A percentile compares a stretch with the other conserved stretches of the same genome.
phyloP scores from a whole-genome alignment of 2,329 filamentous ascomycete genomes.

The Neocatenulostroma microsporum region DNA sequence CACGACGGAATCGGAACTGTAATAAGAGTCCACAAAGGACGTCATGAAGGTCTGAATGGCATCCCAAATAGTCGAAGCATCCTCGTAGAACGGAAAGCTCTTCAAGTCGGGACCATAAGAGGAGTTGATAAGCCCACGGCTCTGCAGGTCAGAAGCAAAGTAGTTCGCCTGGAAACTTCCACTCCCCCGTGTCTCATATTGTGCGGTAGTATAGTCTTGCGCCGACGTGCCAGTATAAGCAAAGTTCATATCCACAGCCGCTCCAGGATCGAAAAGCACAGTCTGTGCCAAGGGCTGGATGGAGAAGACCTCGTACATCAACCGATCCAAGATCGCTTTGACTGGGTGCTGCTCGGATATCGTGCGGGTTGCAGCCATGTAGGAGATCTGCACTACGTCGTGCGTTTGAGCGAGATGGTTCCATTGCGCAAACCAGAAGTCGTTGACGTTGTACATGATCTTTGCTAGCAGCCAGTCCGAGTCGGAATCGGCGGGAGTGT shows the following conservation, averaged over 20 bases:
- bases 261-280: constrained; percentile 15
- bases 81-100: constrained; percentile 41
- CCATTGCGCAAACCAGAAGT: constrained; percentile 40
- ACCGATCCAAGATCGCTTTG: constrained; percentile 32
- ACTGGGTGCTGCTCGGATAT: constrained; percentile 42
- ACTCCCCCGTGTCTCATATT: constrained; percentile 13
- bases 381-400: constrained; percentile 37
- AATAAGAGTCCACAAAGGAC: constrained; percentile 41
- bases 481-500: constrained; percentile 39
- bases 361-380: constrained; percentile 41
- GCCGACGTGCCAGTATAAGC: constrained; percentile 11
- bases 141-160: constrained; percentile 31
- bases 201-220: constrained; percentile 7
- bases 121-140: constrained; percentile 36
- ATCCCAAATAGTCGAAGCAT: constrained; percentile 32
- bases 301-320: constrained; percentile 23
- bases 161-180: constrained; percentile 33
- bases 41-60: constrained; percentile 35
- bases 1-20: constrained; percentile 29
- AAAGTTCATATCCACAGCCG: constrained; percentile 21
- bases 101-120: constrained; percentile 31
- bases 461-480: constrained; percentile 48
- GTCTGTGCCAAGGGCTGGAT: constrained; percentile 12
- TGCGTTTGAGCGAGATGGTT: constrained; percentile 41
- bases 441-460: constrained; percentile 43